Evolutionary conservation across 176 grass and related monocot genomes (phyloP).

Genomic region (Melocanna baccifera): DNA sequence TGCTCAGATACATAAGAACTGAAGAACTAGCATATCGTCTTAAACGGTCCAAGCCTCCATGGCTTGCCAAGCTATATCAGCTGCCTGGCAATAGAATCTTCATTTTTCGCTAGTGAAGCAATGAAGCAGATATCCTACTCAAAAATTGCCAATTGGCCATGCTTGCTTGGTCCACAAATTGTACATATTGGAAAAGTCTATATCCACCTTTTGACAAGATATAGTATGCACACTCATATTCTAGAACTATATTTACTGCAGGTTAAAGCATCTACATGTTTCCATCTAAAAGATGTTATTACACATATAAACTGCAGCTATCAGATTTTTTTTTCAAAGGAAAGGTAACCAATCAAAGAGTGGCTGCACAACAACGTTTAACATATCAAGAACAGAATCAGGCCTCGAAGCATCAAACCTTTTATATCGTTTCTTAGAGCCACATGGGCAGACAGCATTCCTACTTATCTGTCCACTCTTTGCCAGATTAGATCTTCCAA

Average conservation of each 20-base stretch:
- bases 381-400: not conserved
- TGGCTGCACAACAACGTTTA: not conserved
- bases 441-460: slow-evolving; percentile 81
- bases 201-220: not conserved
- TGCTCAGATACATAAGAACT: not conserved
- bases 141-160: not conserved
- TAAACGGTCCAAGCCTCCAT: not conserved
- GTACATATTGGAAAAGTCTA: not conserved
- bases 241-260: not conserved
- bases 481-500: no score
- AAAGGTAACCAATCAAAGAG: not conserved
- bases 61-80: not conserved
- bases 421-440: slow-evolving; percentile 91
- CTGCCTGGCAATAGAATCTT: not conserved
- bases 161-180: not conserved
- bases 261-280: not conserved
- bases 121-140: not conserved
- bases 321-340: not conserved
- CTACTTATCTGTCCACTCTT: no score
- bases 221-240: not conserved
- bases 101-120: not conserved
- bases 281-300: not conserved
- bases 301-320: not conserved
- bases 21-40: not conserved
- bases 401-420: slow-evolving; percentile 44